Conservation (phyloP, 257 asterid genomes). For the Mentha longifolia region DNA sequence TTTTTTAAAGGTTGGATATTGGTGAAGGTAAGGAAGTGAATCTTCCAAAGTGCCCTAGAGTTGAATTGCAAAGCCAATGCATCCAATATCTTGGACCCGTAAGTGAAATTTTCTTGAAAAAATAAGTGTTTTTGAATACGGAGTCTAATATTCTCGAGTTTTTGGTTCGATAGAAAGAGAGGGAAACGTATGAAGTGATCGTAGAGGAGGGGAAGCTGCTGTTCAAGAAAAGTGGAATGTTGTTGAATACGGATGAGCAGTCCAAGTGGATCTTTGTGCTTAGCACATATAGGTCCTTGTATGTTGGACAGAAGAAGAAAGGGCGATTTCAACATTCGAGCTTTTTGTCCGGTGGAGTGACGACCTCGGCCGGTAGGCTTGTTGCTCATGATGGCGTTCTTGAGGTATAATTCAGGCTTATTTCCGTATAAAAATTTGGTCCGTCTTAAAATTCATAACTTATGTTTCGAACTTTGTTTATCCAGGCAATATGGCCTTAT, state of each 20-base stretch:
- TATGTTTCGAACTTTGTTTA: not conserved
- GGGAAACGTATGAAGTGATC: constrained; percentile 60
- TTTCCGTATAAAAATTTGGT: not conserved
- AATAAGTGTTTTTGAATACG: not conserved
- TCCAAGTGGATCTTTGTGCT: constrained; percentile 80
- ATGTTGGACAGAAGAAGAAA: constrained; percentile 58
- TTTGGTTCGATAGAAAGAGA: constrained; percentile 48
- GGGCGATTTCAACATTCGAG: constrained; percentile 70
- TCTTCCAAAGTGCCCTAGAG: constrained; percentile 55
- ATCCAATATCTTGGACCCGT: constrained; percentile 72
- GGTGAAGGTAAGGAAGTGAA: constrained; percentile 75
- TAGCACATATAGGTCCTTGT: constrained; percentile 57
- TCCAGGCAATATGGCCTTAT: constrained; percentile 73
- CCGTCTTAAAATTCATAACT: too few relatives aligned
- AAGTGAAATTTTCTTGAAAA: constrained; percentile 27
- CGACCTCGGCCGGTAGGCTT: constrained; percentile 69
- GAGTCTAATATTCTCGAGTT: not conserved
- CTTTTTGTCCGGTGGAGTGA: constrained; percentile 63
- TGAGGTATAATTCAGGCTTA: constrained; percentile 39
- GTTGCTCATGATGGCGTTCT: constrained; percentile 60
- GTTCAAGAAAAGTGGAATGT: constrained; percentile 55
- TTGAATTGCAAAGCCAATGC: constrained; percentile 60
- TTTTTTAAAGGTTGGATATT: constrained; percentile 61
- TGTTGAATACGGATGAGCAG: constrained; percentile 50
- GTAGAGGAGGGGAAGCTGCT: constrained; percentile 58